Evolutionary conservation across 805 yeast genomes (phyloP).

Genomic region (Ogataea pignaliae): DNA sequence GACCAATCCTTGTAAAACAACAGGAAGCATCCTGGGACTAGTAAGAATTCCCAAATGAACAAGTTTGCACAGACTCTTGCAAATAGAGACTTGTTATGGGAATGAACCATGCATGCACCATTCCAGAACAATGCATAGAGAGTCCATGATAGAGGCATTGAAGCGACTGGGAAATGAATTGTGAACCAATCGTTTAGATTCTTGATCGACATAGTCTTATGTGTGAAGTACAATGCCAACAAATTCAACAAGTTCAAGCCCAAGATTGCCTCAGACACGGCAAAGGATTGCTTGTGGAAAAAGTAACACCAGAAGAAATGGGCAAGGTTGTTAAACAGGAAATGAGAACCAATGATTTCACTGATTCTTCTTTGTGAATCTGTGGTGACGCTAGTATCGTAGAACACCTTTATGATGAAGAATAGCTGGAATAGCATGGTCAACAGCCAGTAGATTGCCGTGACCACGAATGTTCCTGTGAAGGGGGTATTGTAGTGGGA

Average conservation of each 20-base stretch:
- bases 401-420: constrained; percentile 41
- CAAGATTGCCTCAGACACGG: constrained; percentile 55
- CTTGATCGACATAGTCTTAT: constrained; percentile 54
- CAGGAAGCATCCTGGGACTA: constrained; percentile 58
- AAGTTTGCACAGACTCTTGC: constrained; percentile 70
- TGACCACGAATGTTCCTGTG: constrained; percentile 48
- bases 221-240: constrained; percentile 48
- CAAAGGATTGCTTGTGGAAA: constrained; percentile 55
- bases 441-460: constrained; percentile 55
- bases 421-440: constrained; percentile 48
- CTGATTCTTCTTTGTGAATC: constrained; percentile 30
- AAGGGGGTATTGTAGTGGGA: constrained; percentile 60
- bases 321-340: constrained; percentile 55
- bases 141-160: constrained; percentile 73
- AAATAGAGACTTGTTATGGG: constrained; percentile 45
- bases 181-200: constrained; percentile 49
- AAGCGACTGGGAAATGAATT: constrained; percentile 62
- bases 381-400: constrained; percentile 20
- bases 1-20: constrained; percentile 67
- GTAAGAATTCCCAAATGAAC: constrained; percentile 71
- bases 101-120: constrained; percentile 71
- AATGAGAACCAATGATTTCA: constrained; percentile 52
- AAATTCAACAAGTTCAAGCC: constrained; percentile 58
- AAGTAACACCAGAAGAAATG: constrained; percentile 61
- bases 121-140: constrained; percentile 77